A percentile compares a stretch with the other conserved stretches of the same genome.
phyloP scores from a whole-genome alignment of 2,329 filamentous ascomycete genomes.

The Diaporthe sp. region DNA sequence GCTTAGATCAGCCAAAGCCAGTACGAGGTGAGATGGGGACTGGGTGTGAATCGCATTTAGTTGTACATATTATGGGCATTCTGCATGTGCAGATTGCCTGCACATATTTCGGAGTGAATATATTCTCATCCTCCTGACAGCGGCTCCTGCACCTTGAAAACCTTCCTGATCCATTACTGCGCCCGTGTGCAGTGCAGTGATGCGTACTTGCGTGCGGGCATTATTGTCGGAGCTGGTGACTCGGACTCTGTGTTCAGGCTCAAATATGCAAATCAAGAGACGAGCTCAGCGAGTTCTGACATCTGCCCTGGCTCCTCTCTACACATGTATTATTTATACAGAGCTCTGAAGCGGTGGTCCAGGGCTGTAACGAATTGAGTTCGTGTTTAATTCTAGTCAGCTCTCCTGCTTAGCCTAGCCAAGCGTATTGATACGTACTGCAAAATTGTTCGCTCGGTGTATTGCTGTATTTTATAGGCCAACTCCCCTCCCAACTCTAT shows the following conservation, averaged over 20 bases:
- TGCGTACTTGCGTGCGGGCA: background rate
- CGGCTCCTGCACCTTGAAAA: background rate
- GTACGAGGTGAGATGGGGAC: background rate
- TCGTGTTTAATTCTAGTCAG: too few species aligned
- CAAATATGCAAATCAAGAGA: background rate
- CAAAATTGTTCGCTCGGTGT: too few species aligned
- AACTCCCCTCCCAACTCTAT: too few species aligned
- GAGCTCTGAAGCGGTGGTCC: background rate
- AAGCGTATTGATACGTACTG: too few species aligned
- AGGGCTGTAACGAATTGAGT: background rate
- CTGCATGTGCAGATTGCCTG: background rate
- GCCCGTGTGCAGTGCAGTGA: background rate
- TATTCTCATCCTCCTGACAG: background rate
- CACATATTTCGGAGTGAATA: background rate
- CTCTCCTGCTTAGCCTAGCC: too few species aligned
- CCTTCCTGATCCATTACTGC: background rate
- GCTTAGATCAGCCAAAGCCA: background rate
- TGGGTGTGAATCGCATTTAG: background rate
- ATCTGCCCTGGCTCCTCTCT: background rate
- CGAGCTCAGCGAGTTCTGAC: background rate
- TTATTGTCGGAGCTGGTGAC: background rate
- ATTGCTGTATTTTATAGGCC: too few species aligned
- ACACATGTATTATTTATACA: background rate
- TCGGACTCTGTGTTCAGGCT: background rate
- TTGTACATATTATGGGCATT: slow-evolving; percentile 29